Base-by-base conservation (phyloP, 1,284 basidiomycete species). In the Trichosporon sp. region DNA sequence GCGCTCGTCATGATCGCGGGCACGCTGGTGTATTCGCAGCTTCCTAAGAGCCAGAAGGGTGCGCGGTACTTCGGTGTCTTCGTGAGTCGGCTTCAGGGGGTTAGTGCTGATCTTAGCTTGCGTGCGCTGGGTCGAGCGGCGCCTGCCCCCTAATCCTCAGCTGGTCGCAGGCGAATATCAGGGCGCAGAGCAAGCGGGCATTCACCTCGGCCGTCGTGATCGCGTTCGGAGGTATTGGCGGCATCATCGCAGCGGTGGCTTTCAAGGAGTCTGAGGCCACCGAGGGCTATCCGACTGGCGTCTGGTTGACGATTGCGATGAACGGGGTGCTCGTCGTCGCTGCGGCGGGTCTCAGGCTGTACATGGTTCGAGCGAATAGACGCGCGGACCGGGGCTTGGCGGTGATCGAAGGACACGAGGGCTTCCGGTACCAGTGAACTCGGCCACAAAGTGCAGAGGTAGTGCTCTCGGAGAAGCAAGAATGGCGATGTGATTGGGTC, bases 191-290 rank as follows among this genome's bases (percentile, higher is more conserved):
- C 34, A 85, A 85, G 71, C 72, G 75, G 25, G 73, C 77, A 8
- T 80, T 81, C 72, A 74, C 76, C n/a, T 78, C 78, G 25, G 83
- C 83, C 32, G 67, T 84, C 47, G 77, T 81, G 53, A 79, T 84
- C 63, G 80, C 77, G 51, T 80, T 83, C 56, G 84, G 83, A 35
- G 83, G 83, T 68, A 68, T 85, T 42, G 84, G 84, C 25, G 85
- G 84, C 65, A 84, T 85, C 73, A 73, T 84, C 65, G 81, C 82
- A 12, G 79, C 79, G 18, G 69, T 77, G 27, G 73, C 76, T 25
- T 71, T 71, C 67, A 66, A 53, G 60, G 65, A 71, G 81, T 76
- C 64, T 38, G 70, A 78, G 76, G 78, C 51, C 72, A 75, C 66
- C 64, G 34, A 13, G 73, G 65, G 67, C 11, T 71, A 68, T 67